phyloP scores from a whole-genome alignment of 2,329 filamentous ascomycete species.

The Botryotinia globosa region DNA sequence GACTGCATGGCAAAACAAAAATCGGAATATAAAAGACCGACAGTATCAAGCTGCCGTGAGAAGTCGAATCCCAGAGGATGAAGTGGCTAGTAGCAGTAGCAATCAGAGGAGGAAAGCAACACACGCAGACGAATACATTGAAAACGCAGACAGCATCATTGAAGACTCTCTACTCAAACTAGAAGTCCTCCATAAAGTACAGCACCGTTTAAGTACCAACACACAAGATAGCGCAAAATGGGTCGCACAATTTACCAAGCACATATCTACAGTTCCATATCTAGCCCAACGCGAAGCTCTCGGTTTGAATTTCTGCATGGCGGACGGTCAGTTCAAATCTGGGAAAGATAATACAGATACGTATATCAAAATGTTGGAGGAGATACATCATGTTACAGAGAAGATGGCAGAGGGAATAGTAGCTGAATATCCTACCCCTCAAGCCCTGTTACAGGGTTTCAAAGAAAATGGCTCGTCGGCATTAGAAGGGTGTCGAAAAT shows the following conservation, averaged over 20 bases:
- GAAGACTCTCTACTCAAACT: slow-evolving; percentile 70
- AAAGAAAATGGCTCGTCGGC: slow-evolving; percentile 54
- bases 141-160: slow-evolving; percentile 57
- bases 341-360: slow-evolving; percentile 65
- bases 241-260: slow-evolving; percentile 72
- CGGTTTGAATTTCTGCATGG: slow-evolving; percentile 72
- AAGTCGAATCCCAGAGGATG: slow-evolving; percentile 43
- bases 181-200: slow-evolving; percentile 63
- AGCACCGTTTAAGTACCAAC: slow-evolving; percentile 66
- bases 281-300: slow-evolving; percentile 49
- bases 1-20: slow-evolving; percentile 63
- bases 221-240: slow-evolving; percentile 67
- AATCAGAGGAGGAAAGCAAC: slow-evolving; percentile 40
- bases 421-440: slow-evolving; percentile 56
- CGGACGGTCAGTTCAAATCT: slow-evolving; percentile 69
- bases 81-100: slow-evolving; percentile 21
- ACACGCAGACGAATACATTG: slow-evolving; percentile 51
- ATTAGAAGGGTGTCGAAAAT: slow-evolving; percentile 60
- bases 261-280: slow-evolving; percentile 75
- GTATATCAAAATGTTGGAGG: slow-evolving; percentile 72
- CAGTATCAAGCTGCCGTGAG: slow-evolving; percentile 66
- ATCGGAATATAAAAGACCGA: slow-evolving; percentile 63
- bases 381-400: slow-evolving; percentile 68
- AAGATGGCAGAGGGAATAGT: slow-evolving; percentile 70
- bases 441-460: slow-evolving; percentile 57